These are phyloP conservation scores for Fomitopsis schrenkii DNA, from an alignment of 1,284 basidiomycete species.

Conservation along the genomic window DNA sequence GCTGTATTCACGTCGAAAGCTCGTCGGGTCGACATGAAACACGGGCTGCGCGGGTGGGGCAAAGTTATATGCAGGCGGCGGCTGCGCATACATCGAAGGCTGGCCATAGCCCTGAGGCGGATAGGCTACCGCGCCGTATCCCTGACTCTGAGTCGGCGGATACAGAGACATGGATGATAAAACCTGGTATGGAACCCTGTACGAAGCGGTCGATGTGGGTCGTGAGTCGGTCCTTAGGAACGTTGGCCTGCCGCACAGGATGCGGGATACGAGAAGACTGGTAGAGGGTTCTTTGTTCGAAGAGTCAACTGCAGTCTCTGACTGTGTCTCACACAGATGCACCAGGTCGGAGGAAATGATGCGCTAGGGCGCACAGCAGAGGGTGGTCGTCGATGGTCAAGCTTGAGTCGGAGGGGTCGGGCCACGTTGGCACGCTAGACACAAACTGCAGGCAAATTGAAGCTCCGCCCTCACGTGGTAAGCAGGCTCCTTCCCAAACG, in stretches of 20 bases:
- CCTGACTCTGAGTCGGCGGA: conserved; percentile 39
- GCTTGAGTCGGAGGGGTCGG: conserved; percentile 30
- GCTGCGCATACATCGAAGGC: conserved; percentile 29
- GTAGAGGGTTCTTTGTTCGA: conserved; percentile 10
- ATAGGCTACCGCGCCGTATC: conserved; percentile 37
- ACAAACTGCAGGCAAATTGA: conserved; percentile 22
- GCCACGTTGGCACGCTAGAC: conserved; percentile 12
- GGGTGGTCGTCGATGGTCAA: conserved; percentile 48
- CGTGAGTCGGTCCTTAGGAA: neutral
- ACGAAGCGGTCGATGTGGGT: neutral
- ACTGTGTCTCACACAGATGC: conserved; percentile 22
- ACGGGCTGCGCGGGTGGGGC: conserved; percentile 30
- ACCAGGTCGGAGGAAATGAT: conserved; percentile 1
- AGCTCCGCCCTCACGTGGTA: conserved; percentile 24
- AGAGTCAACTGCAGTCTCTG: conserved; percentile 14
- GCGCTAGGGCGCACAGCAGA: conserved; percentile 15
- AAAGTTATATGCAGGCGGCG: conserved; percentile 37
- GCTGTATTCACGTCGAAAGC: conserved; percentile 80
- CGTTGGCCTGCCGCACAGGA: conserved; percentile 5
- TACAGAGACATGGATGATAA: conserved; percentile 44
- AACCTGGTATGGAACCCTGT: conserved; percentile 1
- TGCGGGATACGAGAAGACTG: conserved; percentile 1
- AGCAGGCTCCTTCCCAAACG: conserved; percentile 21
- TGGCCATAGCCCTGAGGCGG: conserved; percentile 41
- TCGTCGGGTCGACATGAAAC: conserved; percentile 64